These are phyloP conservation scores for Backusella australiensis DNA, from an alignment of 192 early-diverging fungal species.

Conservation along the genomic window DNA sequence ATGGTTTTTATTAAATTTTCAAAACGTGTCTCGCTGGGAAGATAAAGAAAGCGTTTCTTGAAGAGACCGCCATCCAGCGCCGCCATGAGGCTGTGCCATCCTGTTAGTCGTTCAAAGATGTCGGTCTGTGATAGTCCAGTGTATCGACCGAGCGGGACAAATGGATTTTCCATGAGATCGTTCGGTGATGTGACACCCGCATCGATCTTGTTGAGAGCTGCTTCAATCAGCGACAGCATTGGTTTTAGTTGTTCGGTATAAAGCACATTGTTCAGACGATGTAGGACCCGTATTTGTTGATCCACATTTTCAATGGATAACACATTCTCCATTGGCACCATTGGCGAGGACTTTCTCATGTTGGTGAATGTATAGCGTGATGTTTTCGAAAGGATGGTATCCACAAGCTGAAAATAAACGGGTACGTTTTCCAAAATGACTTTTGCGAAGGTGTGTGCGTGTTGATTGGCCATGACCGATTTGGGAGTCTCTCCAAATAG, in stretches of 20 bases:
- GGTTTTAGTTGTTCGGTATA: not conserved
- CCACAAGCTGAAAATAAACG: not conserved
- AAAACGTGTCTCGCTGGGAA: not conserved
- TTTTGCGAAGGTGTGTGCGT: not conserved
- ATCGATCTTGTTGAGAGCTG: not conserved
- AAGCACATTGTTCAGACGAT: not conserved
- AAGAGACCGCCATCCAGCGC: not conserved
- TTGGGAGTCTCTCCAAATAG: not conserved
- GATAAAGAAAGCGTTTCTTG: not conserved
- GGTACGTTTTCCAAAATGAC: not conserved
- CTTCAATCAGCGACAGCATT: not conserved
- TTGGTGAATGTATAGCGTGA: not conserved
- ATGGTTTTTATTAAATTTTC: not conserved
- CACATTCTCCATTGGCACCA: not conserved
- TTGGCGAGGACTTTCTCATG: not conserved
- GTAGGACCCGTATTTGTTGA: not conserved
- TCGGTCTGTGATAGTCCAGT: not conserved
- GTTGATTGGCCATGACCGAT: not conserved
- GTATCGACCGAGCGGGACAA: not conserved
- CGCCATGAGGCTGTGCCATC: not conserved
- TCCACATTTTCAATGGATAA: not conserved
- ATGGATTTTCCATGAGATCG: not conserved
- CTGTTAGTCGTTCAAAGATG: not conserved
- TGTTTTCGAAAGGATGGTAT: not conserved
- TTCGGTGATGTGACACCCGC: not conserved